Evolutionary conservation across 805 yeast genomes (phyloP).

Genomic region (Starmerella sirachaensis): DNA sequence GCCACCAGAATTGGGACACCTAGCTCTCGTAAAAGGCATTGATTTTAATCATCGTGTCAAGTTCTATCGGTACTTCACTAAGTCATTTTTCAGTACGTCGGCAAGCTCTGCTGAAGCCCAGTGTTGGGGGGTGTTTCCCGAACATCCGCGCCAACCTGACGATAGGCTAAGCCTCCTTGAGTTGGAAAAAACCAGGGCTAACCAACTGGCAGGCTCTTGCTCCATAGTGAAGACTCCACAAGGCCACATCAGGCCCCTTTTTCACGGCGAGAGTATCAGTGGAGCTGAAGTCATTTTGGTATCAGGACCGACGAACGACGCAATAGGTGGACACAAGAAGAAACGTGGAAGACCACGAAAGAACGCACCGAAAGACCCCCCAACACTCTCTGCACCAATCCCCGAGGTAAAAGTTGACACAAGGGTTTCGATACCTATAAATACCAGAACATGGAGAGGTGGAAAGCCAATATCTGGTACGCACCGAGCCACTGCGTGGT

Average conservation of each 20-base stretch:
- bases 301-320: constrained; percentile 3
- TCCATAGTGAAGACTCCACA: constrained; percentile 6
- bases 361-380: constrained; percentile 1
- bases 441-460: too few species aligned
- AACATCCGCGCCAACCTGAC: background rate
- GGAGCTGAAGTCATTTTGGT: constrained; percentile 9
- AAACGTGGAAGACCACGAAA: constrained; percentile 23
- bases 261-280: constrained; percentile 22
- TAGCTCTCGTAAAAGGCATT: constrained; percentile 44
- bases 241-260: constrained; percentile 17
- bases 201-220: constrained; percentile 12
- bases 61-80: constrained; percentile 53
- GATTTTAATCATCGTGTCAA: constrained; percentile 67
- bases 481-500: too few species aligned
- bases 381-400: too few species aligned
- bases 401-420: too few species aligned
- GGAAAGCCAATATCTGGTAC: too few species aligned
- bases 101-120: constrained; percentile 23
- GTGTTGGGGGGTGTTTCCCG: constrained; percentile 7
- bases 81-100: constrained; percentile 30
- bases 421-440: too few species aligned
- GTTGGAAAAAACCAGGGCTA: background rate
- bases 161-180: constrained; percentile 4
- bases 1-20: constrained; percentile 24
- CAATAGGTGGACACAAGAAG: background rate